phyloP scores from a whole-genome alignment of 352 stramenopile species.

The Phytophthora brassicae region DNA sequence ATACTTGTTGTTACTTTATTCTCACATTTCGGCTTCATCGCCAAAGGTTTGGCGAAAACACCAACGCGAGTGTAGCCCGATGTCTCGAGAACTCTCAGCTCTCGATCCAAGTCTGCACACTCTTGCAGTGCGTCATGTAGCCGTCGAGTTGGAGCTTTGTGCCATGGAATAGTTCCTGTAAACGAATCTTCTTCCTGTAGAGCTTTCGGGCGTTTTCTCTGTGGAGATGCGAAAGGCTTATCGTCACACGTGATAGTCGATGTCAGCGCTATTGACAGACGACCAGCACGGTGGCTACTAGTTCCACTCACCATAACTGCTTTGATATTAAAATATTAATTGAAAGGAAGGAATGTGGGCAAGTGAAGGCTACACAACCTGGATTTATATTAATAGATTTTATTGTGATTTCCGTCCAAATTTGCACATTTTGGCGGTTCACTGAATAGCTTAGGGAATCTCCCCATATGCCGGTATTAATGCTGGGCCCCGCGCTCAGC shows the following conservation, averaged over 20 bases:
- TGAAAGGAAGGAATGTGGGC: neutral
- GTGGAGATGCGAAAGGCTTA: constrained; percentile 20
- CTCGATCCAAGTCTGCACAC: constrained; percentile 35
- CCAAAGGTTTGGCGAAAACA: constrained; percentile 59
- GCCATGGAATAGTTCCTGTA: constrained; percentile 7
- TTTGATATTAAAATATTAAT: neutral
- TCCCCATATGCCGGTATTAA: too few species aligned
- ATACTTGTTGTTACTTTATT: too few species aligned
- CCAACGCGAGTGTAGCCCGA: constrained; percentile 57
- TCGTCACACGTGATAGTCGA: constrained; percentile 19
- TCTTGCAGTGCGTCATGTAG: constrained; percentile 26
- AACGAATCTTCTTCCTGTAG: neutral
- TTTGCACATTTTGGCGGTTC: too few species aligned
- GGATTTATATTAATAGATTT: too few species aligned
- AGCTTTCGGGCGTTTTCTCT: constrained; percentile 8
- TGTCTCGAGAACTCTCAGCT: constrained; percentile 68
- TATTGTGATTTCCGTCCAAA: too few species aligned
- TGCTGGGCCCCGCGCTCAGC: constrained; percentile 36
- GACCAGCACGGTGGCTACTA: constrained; percentile 10
- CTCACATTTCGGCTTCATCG: constrained; percentile 23
- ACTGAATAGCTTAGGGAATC: too few species aligned
- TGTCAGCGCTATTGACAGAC: constrained; percentile 20
- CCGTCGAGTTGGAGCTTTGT: constrained; percentile 24
- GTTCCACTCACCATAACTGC: constrained; percentile 14
- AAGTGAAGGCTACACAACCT: too few species aligned